phyloP scores from a whole-genome alignment of 495 filamentous ascomycete species.

The Neurospora sp. region DNA sequence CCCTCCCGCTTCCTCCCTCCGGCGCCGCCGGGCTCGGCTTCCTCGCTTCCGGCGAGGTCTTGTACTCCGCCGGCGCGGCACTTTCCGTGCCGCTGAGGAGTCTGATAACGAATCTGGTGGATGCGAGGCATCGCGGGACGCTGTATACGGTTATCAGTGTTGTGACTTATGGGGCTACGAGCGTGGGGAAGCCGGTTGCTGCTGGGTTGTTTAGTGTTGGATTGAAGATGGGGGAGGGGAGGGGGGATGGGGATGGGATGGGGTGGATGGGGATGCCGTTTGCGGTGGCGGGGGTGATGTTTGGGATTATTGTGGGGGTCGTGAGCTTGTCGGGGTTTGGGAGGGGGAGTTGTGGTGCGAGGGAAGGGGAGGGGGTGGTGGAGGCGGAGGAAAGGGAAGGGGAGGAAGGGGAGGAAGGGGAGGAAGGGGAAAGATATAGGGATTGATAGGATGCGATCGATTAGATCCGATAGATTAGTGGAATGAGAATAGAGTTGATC shows the following conservation, averaged over 20 bases:
- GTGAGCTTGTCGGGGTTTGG: background rate
- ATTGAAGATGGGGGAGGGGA: background rate
- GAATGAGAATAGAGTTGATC: too few relatives aligned
- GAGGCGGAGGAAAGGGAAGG: background rate
- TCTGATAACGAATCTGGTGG: constrained; percentile 42
- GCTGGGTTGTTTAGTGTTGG: constrained; percentile 31
- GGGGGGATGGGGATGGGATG: constrained; percentile 37
- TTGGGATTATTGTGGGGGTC: too few relatives aligned
- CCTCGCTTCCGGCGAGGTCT: constrained; percentile 5
- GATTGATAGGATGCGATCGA: background rate
- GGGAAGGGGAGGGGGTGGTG: background rate
- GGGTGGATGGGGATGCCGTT: constrained; percentile 43
- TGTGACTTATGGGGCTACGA: constrained; percentile 37
- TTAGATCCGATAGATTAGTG: too few relatives aligned
- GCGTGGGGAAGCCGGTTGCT: constrained; percentile 38
- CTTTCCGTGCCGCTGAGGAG: constrained; percentile 21
- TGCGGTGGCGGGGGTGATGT: constrained; percentile 1
- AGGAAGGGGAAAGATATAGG: background rate
- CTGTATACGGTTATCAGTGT: constrained; percentile 48
- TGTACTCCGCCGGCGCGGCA: constrained; percentile 11
- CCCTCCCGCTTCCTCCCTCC: constrained; percentile 30
- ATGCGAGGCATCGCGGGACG: constrained; percentile 40
- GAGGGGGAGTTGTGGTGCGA: too few relatives aligned
- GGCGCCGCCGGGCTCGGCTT: constrained; percentile 11
- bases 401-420: background rate